Base-by-base conservation (phyloP, 192 early-diverging fungal species). In the Backusella tuberculispora region DNA sequence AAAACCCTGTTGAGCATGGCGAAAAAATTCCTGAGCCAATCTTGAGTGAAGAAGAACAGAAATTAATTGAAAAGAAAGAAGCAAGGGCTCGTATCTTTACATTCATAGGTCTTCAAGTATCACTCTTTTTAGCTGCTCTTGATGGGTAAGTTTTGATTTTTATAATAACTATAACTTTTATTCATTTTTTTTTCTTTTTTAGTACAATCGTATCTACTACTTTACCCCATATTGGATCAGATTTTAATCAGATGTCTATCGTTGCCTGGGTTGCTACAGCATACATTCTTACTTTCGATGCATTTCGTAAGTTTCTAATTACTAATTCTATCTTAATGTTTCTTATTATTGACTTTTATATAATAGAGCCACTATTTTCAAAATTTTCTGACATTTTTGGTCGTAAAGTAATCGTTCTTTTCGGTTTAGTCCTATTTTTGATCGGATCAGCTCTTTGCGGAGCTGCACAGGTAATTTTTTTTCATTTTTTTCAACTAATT, bases 321-420 rank as follows among this genome's bases (percentile, higher is more conserved):
- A 41, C 38, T 45, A 45, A 37, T 41, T 68, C 43, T 44, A 41
- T 17, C 41, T 43, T 21, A 14, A 56, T 26, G 12, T 60, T 19
- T 9, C 21, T 26, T 24, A 60, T 71, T 42, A 71, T 65, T 71
- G 47, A 50, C 37, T 53, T 67, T 72, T 42, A 14, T 46, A 41
- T 67, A 14, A 12, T 46, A 81, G 76, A 83, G 45, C 67, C 78
- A 86, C 4, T 96, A 85, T 80, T 94, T 91, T 63, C 93, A 50
- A 91, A 94, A 75, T 87, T 98, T 69, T 89, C 93, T 60, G 96
- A 99, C 75, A 97, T 97, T 72, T 93, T 97, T 76, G 88, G 88
- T 21, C 78, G 86, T 41, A 93, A 95, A 74, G 66, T 80, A n/a
- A 87, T 88, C n/a, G 89, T 98, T 40, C 71, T 96, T 0, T 85